Evolutionary conservation across 2,329 filamentous ascomycete genomes (phyloP), one percentile per base, ranked within the genome.

Genomic region (Allantophomopsis cytisporea): DNA sequence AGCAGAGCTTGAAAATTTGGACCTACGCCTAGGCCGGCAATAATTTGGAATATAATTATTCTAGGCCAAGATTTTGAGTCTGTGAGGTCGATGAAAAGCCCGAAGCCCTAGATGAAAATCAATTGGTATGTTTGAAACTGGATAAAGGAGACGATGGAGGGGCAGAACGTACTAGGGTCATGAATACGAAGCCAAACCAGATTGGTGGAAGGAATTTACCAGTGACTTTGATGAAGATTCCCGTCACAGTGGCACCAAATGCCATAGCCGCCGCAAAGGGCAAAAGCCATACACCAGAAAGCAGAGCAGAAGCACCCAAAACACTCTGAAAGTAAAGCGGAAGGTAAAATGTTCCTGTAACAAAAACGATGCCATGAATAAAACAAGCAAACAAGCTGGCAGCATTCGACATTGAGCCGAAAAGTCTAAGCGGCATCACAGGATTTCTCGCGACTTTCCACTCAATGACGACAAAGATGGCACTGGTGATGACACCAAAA

Each of bases 281-380:
- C 13, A 88, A 65, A n/a, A 85, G 58, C 53, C 84, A 86, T 37
- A 86, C 77, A 36, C 83, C 83, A 1, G 78, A 83, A 21, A 82
- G 61, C 31, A 88, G 71, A 0, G 83, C 79, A 8, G 37, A 39
- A 1, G 72, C 73, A 38, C 68, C 67, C 2, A 78, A 67, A 1
- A 79, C 80, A 2, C 76, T 69, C 53, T 88, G 83, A 39, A 84
- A 78, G 57, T 80, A 87, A 0, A 86, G 64, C 0, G 83, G 83
- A 18, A 86, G 62, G 50, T 82, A 87, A 57, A 83, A 87, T 37
- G 76, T 71, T 1, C 66, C 66, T 0, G 31, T 32, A 4, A 45
- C 14, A 33, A 41, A 43, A 14, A 40, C 41, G 37, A 79, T 73
- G 35, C 80, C 80, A 56, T 93, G 83, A 46, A 73, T 69, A 60